Evolutionary conservation across 306 rosid genomes (phyloP).

Genomic region (Lathyrus tuberosus): DNA sequence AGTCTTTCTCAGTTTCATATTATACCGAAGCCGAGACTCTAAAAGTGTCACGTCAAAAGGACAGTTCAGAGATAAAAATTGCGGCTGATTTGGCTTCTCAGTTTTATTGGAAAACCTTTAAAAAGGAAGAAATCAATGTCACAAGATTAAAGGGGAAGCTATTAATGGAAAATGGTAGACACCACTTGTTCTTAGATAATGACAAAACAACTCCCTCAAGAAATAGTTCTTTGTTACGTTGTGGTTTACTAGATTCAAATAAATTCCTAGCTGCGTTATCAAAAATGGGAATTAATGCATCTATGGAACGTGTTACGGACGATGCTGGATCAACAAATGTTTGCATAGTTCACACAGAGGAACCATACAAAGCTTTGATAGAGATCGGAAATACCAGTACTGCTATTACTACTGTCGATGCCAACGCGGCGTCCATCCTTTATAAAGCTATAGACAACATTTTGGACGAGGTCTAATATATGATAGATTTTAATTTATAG

Average conservation of each 20-base stretch:
- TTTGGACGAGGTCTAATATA: slow-evolving; percentile 49
- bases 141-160: slow-evolving; percentile 72
- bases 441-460: slow-evolving; percentile 55
- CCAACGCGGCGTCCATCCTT: slow-evolving; percentile 53
- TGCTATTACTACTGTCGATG: slow-evolving; percentile 52
- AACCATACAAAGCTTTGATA: slow-evolving; percentile 63
- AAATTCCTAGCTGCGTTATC: slow-evolving; percentile 61
- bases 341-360: slow-evolving; percentile 43
- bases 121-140: slow-evolving; percentile 52
- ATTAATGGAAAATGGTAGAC: slow-evolving; percentile 50
- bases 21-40: slow-evolving; percentile 61
- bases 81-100: slow-evolving; percentile 63
- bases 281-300: slow-evolving; percentile 60
- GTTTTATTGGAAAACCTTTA: slow-evolving; percentile 62
- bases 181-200: slow-evolving; percentile 46
- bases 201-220: slow-evolving; percentile 29
- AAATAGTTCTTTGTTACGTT: slow-evolving; percentile 49
- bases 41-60: slow-evolving; percentile 51
- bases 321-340: slow-evolving; percentile 42
- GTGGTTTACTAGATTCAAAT: slow-evolving; percentile 60
- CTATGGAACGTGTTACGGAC: slow-evolving; percentile 35
- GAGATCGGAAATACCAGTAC: slow-evolving; percentile 58
- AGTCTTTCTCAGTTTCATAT: slow-evolving; percentile 46
- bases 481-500: slow-evolving; percentile 16
- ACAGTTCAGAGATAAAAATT: slow-evolving; percentile 54